Evolutionary conservation across 1,284 basidiomycete genomes (phyloP).

Genomic region (Moniliella sp.): DNA sequence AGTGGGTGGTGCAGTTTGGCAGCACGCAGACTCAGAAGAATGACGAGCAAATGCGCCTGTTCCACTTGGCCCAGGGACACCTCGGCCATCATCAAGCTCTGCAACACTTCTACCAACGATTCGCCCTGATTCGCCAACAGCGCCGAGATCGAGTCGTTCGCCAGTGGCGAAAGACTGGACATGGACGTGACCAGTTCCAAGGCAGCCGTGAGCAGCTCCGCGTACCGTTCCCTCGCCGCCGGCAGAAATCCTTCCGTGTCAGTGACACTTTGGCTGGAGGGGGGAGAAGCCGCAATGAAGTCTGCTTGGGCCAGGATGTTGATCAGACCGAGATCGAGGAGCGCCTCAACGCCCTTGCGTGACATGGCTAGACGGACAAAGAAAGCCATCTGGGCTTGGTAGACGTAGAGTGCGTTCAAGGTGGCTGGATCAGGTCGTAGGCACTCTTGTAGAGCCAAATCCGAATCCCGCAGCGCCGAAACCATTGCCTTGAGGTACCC

Average conservation of each 20-base stretch:
- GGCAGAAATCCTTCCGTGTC: neutral
- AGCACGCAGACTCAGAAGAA: neutral
- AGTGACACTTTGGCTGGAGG: neutral
- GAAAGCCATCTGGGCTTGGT: neutral
- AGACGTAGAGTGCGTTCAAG: neutral
- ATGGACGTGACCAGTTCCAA: neutral
- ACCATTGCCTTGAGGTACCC: neutral
- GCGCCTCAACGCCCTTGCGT: neutral
- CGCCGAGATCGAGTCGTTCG: neutral
- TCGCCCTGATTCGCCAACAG: neutral
- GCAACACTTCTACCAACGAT: neutral
- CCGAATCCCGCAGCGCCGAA: neutral
- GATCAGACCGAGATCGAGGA: neutral
- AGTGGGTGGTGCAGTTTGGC: neutral
- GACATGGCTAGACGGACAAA: neutral
- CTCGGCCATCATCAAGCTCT: neutral
- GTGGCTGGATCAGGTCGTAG: neutral
- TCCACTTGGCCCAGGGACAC: neutral
- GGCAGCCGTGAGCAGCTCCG: neutral
- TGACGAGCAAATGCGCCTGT: neutral
- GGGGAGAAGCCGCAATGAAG: neutral
- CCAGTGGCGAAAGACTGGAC: neutral
- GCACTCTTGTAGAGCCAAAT: neutral
- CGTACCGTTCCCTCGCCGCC: neutral
- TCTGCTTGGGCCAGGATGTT: neutral